Percentiles rank a stretch among this genome's conserved stretches.
These are phyloP conservation scores for Bipolaris sorokiniana DNA, from an alignment of 2,329 filamentous ascomycete species.

Conservation along the genomic window DNA sequence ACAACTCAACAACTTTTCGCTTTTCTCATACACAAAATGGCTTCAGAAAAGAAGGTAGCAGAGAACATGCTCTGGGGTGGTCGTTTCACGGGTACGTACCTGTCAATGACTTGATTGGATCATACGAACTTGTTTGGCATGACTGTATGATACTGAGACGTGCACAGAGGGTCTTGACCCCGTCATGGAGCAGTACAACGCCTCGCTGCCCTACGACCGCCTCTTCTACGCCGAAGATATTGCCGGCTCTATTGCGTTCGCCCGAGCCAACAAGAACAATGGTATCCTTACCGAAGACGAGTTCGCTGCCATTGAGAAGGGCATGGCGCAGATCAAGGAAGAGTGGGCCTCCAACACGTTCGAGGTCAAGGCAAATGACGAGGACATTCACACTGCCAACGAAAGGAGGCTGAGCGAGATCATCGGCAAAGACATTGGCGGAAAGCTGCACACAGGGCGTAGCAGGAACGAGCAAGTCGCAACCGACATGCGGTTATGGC, in stretches of 20 bases:
- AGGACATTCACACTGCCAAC: conserved; percentile 63
- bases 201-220: conserved; percentile 78
- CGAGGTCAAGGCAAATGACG: conserved; percentile 57
- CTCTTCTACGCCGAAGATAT: conserved; percentile 82
- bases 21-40: conserved; percentile 30
- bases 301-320: conserved; percentile 74
- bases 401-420: conserved; percentile 71
- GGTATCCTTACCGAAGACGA: conserved; percentile 76
- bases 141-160: conserved; percentile 18
- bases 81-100: conserved; percentile 31
- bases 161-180: conserved; percentile 76
- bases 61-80: conserved; percentile 51
- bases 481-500: conserved; percentile 89
- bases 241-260: conserved; percentile 79
- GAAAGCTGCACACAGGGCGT: conserved; percentile 87
- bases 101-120: background rate
- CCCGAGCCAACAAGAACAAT: conserved; percentile 75
- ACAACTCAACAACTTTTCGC: conserved; percentile 1
- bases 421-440: conserved; percentile 82
- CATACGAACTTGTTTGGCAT: background rate
- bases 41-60: conserved; percentile 45
- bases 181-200: conserved; percentile 86
- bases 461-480: conserved; percentile 91
- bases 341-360: conserved; percentile 57
- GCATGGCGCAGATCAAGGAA: conserved; percentile 65